Base-by-base conservation (phyloP, 1,284 basidiomycete species). In the Irpex rosettiformis region DNA sequence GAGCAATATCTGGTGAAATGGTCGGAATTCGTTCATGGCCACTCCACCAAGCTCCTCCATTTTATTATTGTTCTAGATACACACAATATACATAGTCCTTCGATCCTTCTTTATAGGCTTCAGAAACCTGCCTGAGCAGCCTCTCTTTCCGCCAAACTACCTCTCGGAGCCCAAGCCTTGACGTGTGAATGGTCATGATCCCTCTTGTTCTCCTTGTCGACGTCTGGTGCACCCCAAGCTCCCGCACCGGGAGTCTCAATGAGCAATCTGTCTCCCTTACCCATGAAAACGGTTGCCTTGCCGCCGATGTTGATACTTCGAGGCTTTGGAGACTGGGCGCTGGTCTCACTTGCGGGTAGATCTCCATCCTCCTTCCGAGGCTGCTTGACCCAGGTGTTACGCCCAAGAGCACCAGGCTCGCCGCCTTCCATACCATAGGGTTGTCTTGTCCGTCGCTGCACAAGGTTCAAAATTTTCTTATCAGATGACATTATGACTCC, bases 171-270 rank as follows among this genome's bases (percentile, higher is more conserved):
- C 90, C 89, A 93, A 47, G 72, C 76, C 27, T 70, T 74, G 57
- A 74, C 70, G 71, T 81, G 77, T 52, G 65, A 65, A 22, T 68
- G 61, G 29, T 64, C 70, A 10, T 65, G 59, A 16, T 63, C 68
- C 47, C 60, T 60, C n/a, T 59, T 48, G 4, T 64, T 66, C 33
- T 65, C 65, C 28, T 64, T 66, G 13, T 72, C 74, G 3, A 71
- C 73, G 51, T 79, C 75, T 10, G 77, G 67, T 11, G 66, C 66
- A 1, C 95, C 94, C 92, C 92, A 98, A 1, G 88, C 96, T 2
- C 96, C 96, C 4, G 93, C 96, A 1, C 96, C 96, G 0, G 95
- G 96, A 2, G 95, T 98, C 72, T 94, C 86, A 58, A 97, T 88
- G 58, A 91, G 65, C 58, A 96, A 75, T 47, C 81, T 76, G 72